These are phyloP conservation scores for Trichomonas gallinae DNA, from an alignment of 208 protist species.

Conservation along the genomic window DNA sequence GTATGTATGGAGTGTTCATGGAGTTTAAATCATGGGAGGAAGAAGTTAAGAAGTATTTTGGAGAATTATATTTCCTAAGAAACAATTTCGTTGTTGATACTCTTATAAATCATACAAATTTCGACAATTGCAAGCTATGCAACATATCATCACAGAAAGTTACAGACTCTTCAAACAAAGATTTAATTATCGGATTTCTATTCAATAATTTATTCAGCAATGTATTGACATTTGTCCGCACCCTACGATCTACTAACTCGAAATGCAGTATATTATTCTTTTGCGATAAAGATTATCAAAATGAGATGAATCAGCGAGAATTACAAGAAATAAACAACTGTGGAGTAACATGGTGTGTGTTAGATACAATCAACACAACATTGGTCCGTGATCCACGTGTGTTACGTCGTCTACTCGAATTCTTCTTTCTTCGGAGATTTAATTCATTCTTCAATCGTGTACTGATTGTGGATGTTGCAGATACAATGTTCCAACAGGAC, in stretches of 20 bases:
- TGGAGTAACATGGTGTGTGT: not conserved
- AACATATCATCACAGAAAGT: not conserved
- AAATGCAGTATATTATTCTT: not conserved
- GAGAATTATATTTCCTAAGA: not conserved
- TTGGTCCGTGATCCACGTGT: not conserved
- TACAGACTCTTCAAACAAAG: not conserved
- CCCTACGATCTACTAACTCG: not conserved
- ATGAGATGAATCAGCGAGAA: not conserved
- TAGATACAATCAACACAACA: not conserved
- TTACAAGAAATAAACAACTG: not conserved
- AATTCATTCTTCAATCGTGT: not conserved
- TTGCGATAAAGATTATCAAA: not conserved
- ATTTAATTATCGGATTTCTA: not conserved
- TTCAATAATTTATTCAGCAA: not conserved
- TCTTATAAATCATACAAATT: not conserved
- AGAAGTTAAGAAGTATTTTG: not conserved
- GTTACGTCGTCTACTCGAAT: not conserved
- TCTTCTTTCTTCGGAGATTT: not conserved
- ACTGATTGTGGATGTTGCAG: not conserved
- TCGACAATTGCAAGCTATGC: not conserved
- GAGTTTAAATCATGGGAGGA: not conserved
- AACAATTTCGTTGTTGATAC: not conserved
- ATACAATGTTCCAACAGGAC: not conserved
- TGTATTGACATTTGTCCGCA: not conserved
- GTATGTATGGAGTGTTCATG: not conserved